Percentiles rank a stretch among this genome's conserved stretches.
Evolutionary conservation across 371 early-diverging fungal genomes (phyloP).

Genomic region (Capillidium heterosporum): DNA sequence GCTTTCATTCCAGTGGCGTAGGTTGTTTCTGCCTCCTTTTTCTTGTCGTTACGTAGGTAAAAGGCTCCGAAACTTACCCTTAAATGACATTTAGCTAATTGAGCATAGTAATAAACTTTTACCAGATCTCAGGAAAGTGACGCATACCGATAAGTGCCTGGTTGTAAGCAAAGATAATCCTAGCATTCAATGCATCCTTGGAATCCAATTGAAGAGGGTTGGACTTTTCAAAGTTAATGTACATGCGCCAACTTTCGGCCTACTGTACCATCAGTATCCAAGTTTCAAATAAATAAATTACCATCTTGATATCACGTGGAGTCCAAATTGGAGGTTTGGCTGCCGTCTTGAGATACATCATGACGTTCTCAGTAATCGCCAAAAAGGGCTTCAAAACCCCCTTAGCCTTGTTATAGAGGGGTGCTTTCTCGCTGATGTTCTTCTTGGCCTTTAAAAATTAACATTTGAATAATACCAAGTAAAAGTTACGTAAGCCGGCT

Average conservation of each 20-base stretch:
- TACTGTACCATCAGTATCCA: slow-evolving; percentile 7
- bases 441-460: slow-evolving; percentile 50
- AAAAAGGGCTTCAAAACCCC: slow-evolving; percentile 65
- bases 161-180: slow-evolving; percentile 72
- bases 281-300: slow-evolving; percentile 8
- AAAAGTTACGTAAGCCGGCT: slow-evolving; percentile 46
- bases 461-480: not conserved
- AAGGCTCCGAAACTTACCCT: slow-evolving; percentile 57
- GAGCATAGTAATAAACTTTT: slow-evolving; percentile 5
- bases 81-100: slow-evolving; percentile 12
- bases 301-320: slow-evolving; percentile 43
- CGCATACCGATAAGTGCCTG: slow-evolving; percentile 66
- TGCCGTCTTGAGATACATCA: slow-evolving; percentile 37
- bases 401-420: slow-evolving; percentile 84
- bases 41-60: slow-evolving; percentile 36
- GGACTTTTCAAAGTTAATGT: slow-evolving; percentile 75
- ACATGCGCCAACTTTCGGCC: slow-evolving; percentile 62
- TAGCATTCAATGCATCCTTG: slow-evolving; percentile 25
- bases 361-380: slow-evolving; percentile 32
- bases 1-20: slow-evolving; percentile 53
- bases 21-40: slow-evolving; percentile 51
- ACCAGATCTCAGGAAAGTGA: slow-evolving; percentile 83
- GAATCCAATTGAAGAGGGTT: slow-evolving; percentile 75
- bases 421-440: slow-evolving; percentile 58
- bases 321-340: slow-evolving; percentile 71